These are phyloP conservation scores for Aspergillus sp. DNA, from an alignment of 2,329 filamentous ascomycete species.

Conservation along the genomic window DNA sequence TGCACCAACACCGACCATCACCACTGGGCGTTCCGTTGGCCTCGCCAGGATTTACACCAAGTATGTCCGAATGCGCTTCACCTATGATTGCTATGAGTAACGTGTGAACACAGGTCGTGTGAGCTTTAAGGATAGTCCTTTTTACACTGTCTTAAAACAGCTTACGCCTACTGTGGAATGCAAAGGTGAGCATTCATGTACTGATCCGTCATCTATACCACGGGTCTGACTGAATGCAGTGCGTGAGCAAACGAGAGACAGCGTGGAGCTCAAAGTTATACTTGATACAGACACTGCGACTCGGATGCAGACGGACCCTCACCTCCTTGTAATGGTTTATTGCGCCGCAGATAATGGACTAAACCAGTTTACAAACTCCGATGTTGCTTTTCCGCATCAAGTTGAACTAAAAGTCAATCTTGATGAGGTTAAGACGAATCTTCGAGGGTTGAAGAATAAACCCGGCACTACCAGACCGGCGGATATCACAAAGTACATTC, in stretches of 20 bases:
- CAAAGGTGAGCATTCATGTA: constrained; percentile 56
- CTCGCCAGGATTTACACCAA: constrained; percentile 25
- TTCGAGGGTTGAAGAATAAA: constrained; percentile 92
- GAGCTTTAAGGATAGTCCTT: constrained; percentile 75
- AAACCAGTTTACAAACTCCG: constrained; percentile 57
- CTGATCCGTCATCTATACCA: neutral
- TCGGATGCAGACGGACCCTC: constrained; percentile 59
- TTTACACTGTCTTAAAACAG: constrained; percentile 68
- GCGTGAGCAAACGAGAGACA: constrained; percentile 59
- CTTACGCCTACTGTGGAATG: constrained; percentile 66
- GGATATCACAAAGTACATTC: constrained; percentile 77
- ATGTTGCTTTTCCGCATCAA: constrained; percentile 87
- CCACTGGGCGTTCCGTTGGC: constrained; percentile 30
- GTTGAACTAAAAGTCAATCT: constrained; percentile 89
- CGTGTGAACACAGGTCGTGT: constrained; percentile 37
- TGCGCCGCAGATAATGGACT: constrained; percentile 64
- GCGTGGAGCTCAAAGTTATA: constrained; percentile 56
- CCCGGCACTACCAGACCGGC: constrained; percentile 90
- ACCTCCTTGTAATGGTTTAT: constrained; percentile 75
- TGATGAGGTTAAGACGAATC: constrained; percentile 85
- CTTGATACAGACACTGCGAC: constrained; percentile 54
- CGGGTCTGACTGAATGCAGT: constrained; percentile 40
- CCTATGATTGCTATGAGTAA: constrained; percentile 27
- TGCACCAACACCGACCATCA: constrained; percentile 25
- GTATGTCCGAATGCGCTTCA: constrained; percentile 18